phyloP scores from a whole-genome alignment of 1,284 basidiomycete genomes.

The Ceratobasidium papillatum region DNA sequence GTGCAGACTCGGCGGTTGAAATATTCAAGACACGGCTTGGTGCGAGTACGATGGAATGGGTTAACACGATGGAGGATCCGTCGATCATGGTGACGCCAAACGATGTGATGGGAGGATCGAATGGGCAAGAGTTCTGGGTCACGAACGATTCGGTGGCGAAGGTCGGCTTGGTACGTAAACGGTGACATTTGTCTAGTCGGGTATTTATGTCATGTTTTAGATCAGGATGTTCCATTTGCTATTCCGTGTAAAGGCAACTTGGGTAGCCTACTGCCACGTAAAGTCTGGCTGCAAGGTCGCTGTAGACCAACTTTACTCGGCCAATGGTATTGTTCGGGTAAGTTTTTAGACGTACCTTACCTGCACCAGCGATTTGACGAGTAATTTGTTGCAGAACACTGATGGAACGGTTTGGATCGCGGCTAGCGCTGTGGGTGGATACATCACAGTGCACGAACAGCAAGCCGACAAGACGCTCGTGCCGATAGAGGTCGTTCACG shows the following conservation, averaged over 20 bases:
- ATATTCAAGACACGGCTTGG: slow-evolving; percentile 68
- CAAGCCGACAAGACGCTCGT: slow-evolving; percentile 66
- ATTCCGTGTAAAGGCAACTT: slow-evolving; percentile 50
- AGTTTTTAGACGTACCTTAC: not conserved
- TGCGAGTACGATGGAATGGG: slow-evolving; percentile 59
- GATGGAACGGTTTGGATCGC: slow-evolving; percentile 69
- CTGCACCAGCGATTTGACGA: not conserved
- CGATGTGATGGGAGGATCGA: slow-evolving; percentile 68
- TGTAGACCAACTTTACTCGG: slow-evolving; percentile 55
- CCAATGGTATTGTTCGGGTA: slow-evolving; percentile 65
- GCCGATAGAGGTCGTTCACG: slow-evolving; percentile 57
- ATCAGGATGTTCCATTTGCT: slow-evolving; percentile 48
- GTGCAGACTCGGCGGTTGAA: slow-evolving; percentile 76
- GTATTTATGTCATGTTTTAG: slow-evolving; percentile 47
- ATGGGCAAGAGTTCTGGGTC: slow-evolving; percentile 69
- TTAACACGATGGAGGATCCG: slow-evolving; percentile 66
- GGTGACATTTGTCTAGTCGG: not conserved
- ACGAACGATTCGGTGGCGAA: slow-evolving; percentile 74
- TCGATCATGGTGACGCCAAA: slow-evolving; percentile 71
- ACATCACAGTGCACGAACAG: slow-evolving; percentile 63
- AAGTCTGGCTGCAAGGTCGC: slow-evolving; percentile 67
- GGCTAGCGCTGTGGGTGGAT: slow-evolving; percentile 53
- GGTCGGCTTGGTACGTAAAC: slow-evolving; percentile 59
- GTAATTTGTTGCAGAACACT: slow-evolving; percentile 43
- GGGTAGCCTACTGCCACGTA: slow-evolving; percentile 67